Evolutionary conservation across 176 grass and related monocot genomes (phyloP).

Genomic region (Panicum miliaceum): DNA sequence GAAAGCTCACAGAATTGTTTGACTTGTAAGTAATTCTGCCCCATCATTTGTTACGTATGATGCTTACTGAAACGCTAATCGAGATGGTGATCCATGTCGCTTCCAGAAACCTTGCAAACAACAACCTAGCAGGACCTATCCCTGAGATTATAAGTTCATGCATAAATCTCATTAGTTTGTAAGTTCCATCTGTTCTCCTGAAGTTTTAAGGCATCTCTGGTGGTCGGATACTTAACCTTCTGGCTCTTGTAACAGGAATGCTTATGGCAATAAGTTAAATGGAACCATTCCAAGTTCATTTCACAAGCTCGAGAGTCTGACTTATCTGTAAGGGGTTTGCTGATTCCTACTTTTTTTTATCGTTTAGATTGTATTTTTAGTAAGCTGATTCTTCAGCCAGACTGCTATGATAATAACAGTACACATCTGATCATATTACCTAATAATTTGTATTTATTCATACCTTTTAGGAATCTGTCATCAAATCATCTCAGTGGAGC

Average conservation of each 20-base stretch:
- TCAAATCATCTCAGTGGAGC: conserved; percentile 80
- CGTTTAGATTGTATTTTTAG: conserved; percentile 2
- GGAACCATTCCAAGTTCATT: conserved; percentile 90
- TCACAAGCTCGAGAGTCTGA: conserved; percentile 90
- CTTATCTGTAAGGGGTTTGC: conserved; percentile 70
- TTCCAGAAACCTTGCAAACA: conserved; percentile 90
- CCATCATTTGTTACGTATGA: neutral
- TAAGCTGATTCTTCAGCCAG: conserved; percentile 15
- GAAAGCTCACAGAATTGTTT: conserved; percentile 85
- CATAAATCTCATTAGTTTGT: conserved; percentile 93
- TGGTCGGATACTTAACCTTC: conserved; percentile 22
- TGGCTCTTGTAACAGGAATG: conserved; percentile 64
- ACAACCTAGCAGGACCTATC: conserved; percentile 79
- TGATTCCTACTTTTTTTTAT: neutral
- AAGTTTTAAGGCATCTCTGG: conserved; percentile 17
- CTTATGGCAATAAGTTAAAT: conserved; percentile 82
- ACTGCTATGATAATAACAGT: neutral
- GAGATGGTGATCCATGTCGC: neutral
- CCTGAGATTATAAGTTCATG: conserved; percentile 95
- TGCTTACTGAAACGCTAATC: conserved; percentile 29
- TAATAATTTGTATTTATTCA: conserved; percentile 24
- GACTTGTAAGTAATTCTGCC: conserved; percentile 69
- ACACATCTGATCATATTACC: neutral
- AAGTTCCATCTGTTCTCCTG: conserved; percentile 38
- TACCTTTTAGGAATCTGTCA: conserved; percentile 79